Base-by-base conservation (phyloP, 2,329 filamentous ascomycete species). In the Parafenestella ontariensis region DNA sequence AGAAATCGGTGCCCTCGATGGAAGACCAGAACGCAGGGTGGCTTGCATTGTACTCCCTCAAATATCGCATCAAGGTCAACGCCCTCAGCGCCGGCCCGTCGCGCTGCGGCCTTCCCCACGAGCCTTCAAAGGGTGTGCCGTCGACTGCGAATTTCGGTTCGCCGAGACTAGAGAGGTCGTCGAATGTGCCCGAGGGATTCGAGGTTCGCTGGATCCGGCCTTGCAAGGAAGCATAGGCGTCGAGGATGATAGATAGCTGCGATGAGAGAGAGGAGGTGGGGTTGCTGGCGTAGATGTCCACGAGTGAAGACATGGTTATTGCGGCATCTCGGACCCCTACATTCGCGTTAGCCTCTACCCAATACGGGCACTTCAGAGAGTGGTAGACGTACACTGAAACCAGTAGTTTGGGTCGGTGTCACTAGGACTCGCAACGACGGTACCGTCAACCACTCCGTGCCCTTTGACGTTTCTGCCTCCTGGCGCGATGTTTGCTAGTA, bases 21-120 rank as follows among this genome's bases (percentile, higher is more conserved):
- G 58, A 66, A 52, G 28, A 69, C 68, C 77, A 77, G 0, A 76
- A 56, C 2, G 63, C 59, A 9, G 77, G 74, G 34, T 79, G 68
- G 8, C 76, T 76, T 17, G 69, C 59, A 54, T 79, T 78, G 61
- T 77, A 76, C 29, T 71, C 71, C 8, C 69, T 73, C 4, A 79
- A 61, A 45, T 77, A 80, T 20, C 66, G 63, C 58, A 79, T 79
- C 18, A 80, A 65, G 5, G 78, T 77, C 34, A 77, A 64, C 11
- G 77, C 74, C 20, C 78, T 71, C 13, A 80, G 69, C 20, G 78
- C 77, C 11, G 78, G 78, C 0, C 78, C 78, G 52, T 80, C 78
- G 15, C 76, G 72, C 58, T 80, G 78, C 2, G 78, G 78, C 0
- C 78, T 69, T 20, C 77, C 78, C 78, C 77, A 79, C 8, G 72